Evolutionary conservation across 441 rosid species (phyloP).

Genomic region (Kokia cookei): DNA sequence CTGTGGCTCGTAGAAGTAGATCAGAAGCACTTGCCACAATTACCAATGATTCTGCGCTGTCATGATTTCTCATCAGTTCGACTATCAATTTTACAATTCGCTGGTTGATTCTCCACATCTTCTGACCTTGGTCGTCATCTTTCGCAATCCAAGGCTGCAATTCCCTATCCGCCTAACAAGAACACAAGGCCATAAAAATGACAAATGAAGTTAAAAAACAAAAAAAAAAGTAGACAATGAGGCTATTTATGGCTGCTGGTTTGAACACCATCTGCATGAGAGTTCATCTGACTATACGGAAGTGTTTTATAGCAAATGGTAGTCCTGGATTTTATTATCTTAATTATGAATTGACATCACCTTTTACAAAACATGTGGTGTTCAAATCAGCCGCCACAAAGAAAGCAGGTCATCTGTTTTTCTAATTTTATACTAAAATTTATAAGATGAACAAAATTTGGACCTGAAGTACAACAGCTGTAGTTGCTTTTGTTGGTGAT

Average conservation of each 20-base stretch:
- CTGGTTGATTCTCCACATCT: conserved; percentile 94
- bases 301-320: neutral
- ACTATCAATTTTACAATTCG: conserved; percentile 84
- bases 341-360: neutral
- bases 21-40: conserved; percentile 95
- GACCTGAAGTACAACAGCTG: conserved; percentile 99
- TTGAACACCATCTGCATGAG: conserved; percentile 1
- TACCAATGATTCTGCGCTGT: conserved; percentile 79
- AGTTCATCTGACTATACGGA: neutral
- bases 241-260: conserved; percentile 1
- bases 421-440: neutral
- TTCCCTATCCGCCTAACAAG: conserved; percentile 89
- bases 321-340: neutral
- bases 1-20: conserved; percentile 94
- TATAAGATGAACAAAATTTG: conserved; percentile 31
- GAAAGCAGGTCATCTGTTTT: neutral
- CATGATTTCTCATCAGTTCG: conserved; percentile 94
- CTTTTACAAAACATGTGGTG: neutral
- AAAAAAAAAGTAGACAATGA: neutral
- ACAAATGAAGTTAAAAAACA: conserved; percentile 6
- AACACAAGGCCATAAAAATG: conserved; percentile 24
- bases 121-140: conserved; percentile 92
- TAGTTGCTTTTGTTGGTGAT: conserved; percentile 86
- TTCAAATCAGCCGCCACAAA: conserved; percentile 9
- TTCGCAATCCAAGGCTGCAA: conserved; percentile 99